Conservation (phyloP, 2,329 filamentous ascomycete species). For the Ophiostoma perfectum region DNA sequence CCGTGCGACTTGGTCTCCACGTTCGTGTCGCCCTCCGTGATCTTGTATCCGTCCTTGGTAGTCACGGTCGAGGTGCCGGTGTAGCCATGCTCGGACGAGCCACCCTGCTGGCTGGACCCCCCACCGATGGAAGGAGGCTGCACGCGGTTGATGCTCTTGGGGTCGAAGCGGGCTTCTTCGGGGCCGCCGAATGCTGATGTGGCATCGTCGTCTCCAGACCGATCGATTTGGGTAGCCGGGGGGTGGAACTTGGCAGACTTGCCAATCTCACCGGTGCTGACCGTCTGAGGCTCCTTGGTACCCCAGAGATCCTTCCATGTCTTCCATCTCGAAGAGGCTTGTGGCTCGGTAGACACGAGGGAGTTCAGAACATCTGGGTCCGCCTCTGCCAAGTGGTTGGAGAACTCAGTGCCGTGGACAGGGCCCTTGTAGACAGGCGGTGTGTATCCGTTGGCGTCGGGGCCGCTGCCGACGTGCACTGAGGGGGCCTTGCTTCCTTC, state of each 20-base stretch:
- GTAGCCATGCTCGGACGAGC: background rate
- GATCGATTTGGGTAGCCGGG: background rate
- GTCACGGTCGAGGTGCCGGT: background rate
- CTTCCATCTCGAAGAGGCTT: background rate
- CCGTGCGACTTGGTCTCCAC: background rate
- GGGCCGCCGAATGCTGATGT: background rate
- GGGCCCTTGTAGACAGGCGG: background rate
- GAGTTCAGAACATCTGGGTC: background rate
- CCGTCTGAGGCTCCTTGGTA: background rate
- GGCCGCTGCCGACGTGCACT: background rate
- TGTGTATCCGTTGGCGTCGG: background rate
- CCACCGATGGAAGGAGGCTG: background rate
- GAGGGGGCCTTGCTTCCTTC: background rate
- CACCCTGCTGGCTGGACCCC: no score
- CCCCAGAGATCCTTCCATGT: background rate
- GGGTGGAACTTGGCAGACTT: background rate
- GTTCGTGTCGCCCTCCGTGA: background rate
- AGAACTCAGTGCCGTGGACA: background rate
- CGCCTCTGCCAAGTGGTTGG: background rate
- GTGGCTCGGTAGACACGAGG: background rate
- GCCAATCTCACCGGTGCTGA: background rate
- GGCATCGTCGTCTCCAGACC: background rate
- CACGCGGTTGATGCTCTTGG: constrained; percentile 9
- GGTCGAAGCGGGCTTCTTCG: background rate
- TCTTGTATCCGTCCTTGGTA: background rate